Conservation (phyloP, 805 yeast species). For the Nakazawaea wickerhamii region DNA sequence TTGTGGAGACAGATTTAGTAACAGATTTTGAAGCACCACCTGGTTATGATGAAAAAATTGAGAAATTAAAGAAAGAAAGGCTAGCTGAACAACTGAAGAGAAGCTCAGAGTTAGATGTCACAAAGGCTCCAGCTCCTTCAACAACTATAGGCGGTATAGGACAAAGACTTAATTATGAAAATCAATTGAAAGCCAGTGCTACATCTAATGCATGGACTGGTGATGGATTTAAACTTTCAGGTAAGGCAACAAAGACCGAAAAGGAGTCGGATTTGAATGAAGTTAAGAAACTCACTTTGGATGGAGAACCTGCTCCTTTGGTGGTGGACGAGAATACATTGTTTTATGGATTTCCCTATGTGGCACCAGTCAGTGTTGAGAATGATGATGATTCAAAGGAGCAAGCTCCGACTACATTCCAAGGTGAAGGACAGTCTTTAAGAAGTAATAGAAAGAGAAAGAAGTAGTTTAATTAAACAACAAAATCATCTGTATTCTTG, state of each 20-base stretch:
- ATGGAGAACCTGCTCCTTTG: conserved; percentile 68
- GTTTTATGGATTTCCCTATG: conserved; percentile 88
- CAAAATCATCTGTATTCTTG: no score
- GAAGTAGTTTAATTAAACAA: conserved; percentile 1
- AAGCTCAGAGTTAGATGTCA: conserved; percentile 34
- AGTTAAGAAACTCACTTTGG: conserved; percentile 41
- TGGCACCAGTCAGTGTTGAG: conserved; percentile 37
- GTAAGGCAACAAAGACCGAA: conserved; percentile 32
- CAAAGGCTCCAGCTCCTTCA: conserved; percentile 29
- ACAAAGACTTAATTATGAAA: conserved; percentile 57
- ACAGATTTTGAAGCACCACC: conserved; percentile 99
- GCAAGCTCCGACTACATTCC: conserved; percentile 29
- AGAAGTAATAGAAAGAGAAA: conserved; percentile 46
- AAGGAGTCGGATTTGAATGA: conserved; percentile 24
- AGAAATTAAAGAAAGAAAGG: conserved; percentile 18
- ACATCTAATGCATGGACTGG: conserved; percentile 42
- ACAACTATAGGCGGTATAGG: conserved; percentile 38
- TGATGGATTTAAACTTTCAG: conserved; percentile 67
- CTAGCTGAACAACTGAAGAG: conserved; percentile 14
- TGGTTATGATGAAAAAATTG: conserved; percentile 67
- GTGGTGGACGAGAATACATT: conserved; percentile 77
- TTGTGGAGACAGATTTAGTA: conserved; percentile 92
- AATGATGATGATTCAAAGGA: conserved; percentile 27
- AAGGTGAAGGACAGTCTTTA: conserved; percentile 72
- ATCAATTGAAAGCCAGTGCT: conserved; percentile 39